These are phyloP conservation scores for Trichoderma erinaceum DNA, from an alignment of 495 filamentous ascomycete genomes.

Conservation along the genomic window DNA sequence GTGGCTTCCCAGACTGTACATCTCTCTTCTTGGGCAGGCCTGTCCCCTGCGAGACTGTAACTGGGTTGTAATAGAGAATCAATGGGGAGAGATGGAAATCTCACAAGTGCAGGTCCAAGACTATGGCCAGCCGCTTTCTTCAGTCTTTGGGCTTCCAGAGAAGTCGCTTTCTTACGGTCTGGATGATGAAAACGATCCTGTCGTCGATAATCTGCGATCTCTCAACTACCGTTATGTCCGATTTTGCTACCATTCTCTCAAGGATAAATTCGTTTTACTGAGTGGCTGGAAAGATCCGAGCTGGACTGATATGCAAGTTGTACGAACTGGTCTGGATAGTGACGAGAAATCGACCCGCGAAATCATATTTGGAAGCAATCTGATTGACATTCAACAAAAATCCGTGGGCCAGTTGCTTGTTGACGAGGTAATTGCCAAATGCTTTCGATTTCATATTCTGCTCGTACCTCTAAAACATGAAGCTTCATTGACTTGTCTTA, in stretches of 20 bases:
- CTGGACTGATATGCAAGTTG: slow-evolving; percentile 71
- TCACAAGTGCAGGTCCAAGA: slow-evolving; percentile 56
- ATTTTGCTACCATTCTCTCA: slow-evolving; percentile 82
- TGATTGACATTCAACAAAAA: slow-evolving; percentile 89
- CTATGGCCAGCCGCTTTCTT: slow-evolving; percentile 78
- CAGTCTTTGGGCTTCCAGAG: slow-evolving; percentile 68
- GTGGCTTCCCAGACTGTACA: slow-evolving; percentile 85
- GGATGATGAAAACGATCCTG: slow-evolving; percentile 82
- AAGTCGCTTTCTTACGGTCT: slow-evolving; percentile 50
- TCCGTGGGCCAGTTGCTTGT: slow-evolving; percentile 72
- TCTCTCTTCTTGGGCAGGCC: slow-evolving; percentile 64
- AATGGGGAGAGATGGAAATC: slow-evolving; percentile 86
- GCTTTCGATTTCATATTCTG: background rate
- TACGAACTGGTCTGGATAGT: slow-evolving; percentile 79
- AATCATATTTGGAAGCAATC: slow-evolving; percentile 79
- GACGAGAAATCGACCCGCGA: slow-evolving; percentile 82
- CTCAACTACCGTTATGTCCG: slow-evolving; percentile 91
- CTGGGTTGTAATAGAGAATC: slow-evolving; percentile 95
- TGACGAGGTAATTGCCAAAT: slow-evolving; percentile 61
- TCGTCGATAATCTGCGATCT: slow-evolving; percentile 60
- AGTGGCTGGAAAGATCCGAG: slow-evolving; percentile 89
- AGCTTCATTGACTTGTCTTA: background rate
- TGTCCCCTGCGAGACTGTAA: slow-evolving; percentile 63
- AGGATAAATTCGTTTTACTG: slow-evolving; percentile 78
- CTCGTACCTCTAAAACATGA: background rate